Base-by-base conservation (phyloP, 2,329 filamentous ascomycete genomes). In the Apiospora kogelbergensis region DNA sequence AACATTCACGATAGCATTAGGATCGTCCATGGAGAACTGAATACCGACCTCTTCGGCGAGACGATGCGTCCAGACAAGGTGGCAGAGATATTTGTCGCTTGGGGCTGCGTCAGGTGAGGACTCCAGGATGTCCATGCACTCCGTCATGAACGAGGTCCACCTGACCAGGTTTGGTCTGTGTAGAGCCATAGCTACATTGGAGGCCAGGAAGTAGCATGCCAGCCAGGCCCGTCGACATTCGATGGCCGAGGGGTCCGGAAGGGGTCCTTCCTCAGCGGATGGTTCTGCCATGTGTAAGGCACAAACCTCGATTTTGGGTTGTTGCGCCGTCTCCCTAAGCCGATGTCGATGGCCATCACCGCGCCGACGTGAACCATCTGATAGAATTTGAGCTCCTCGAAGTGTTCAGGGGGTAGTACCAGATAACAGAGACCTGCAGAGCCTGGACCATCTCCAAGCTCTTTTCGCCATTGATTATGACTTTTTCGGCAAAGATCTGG, bases 321-420 rank as follows among this genome's bases (percentile, higher is more conserved):
- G 65, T 78, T 74, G 71, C 78, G 78, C 68, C 76, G 78, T 73
- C 78, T 75, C 7, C 82, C 92, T 7, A 97, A 86, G 0, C 94
- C 94, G 42, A 97, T 86, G 74, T 97, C 94, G 68, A 97, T 89
- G 33, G 91, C 91, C 90, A 97, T 93, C 73, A 93, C 87, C 64
- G 91, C 91, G 2, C 92, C 91, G 76, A 93, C 89, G 78, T 97
- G 93, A 63, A 94, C 89, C 72, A 96, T 86, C 81, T 95, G 93
- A 81, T 96, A 97, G 78, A 96, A 97, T 77, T 96, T 96, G 76
- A 95, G 88, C 80, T 96, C 92, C 75, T 97, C 93, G 70, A 93
- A 93, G 74, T 92, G 88, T 73, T 95, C 90, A 0, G 94, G 94
- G 93, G 93, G 78, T 90, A 90, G 78, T 97, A 97, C 93, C 94